Conservation (phyloP, 2,329 filamentous ascomycete genomes). For the Xylariales sp. region DNA sequence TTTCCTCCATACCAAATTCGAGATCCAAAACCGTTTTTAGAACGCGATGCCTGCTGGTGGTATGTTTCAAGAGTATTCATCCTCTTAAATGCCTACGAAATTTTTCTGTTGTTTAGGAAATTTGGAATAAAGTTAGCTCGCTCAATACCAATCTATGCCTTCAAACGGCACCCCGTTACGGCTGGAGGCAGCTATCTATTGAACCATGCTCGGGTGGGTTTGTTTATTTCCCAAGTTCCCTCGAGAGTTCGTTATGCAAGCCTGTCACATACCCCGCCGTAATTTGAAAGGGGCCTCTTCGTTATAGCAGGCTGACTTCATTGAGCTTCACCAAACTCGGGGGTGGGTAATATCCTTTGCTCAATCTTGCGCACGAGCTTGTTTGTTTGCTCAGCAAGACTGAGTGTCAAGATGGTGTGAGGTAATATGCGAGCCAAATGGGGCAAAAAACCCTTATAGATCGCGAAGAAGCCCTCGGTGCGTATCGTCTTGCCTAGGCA, state of each 20-base stretch:
- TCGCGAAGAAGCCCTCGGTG: constrained; percentile 89
- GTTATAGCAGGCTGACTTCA: not conserved
- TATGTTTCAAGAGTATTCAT: constrained; percentile 6
- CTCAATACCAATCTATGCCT: constrained; percentile 2
- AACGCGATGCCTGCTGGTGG: constrained; percentile 22
- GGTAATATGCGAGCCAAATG: constrained; percentile 94
- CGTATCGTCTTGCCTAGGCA: constrained; percentile 90
- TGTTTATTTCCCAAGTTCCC: not conserved
- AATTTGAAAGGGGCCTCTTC: not conserved
- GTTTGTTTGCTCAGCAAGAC: constrained; percentile 95
- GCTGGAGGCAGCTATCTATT: not conserved
- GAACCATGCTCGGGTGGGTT: not conserved
- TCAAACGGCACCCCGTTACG: not conserved
- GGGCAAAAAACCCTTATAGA: constrained; percentile 98
- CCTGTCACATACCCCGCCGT: constrained; percentile 5
- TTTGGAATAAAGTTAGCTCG: constrained; percentile 1
- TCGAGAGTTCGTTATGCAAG: not conserved
- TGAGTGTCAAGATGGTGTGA: constrained; percentile 93
- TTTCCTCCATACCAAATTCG: constrained; percentile 19
- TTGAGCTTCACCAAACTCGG: constrained; percentile 50
- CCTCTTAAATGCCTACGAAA: constrained; percentile 12
- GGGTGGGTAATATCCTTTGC: constrained; percentile 61
- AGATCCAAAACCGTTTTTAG: constrained; percentile 13
- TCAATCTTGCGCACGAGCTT: constrained; percentile 89
- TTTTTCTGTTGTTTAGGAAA: constrained; percentile 3